phyloP scores from a whole-genome alignment of 108 stramenopile species.

The Cyclotella baltica region DNA sequence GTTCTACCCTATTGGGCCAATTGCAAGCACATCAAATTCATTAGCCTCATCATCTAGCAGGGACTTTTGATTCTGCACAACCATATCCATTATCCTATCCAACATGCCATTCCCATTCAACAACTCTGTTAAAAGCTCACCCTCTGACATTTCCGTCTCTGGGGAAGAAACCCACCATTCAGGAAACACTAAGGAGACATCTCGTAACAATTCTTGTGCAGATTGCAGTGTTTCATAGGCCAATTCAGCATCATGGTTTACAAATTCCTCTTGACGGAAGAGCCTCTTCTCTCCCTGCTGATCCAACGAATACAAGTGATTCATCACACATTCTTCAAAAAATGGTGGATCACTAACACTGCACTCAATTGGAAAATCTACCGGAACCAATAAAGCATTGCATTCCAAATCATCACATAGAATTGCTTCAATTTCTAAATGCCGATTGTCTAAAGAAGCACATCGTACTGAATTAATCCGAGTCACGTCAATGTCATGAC shows the following conservation, averaged over 20 bases:
- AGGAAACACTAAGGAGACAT: not conserved
- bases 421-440: conserved; percentile 37
- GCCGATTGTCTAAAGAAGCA: not conserved
- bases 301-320: not conserved
- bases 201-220: conserved; percentile 1
- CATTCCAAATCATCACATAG: conserved; percentile 34
- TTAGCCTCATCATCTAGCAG: not conserved
- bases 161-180: conserved; percentile 29
- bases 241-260: not conserved
- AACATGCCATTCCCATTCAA: conserved; percentile 29
- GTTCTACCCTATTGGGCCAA: conserved; percentile 34
- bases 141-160: conserved; percentile 10
- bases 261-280: not conserved
- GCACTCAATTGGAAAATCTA: conserved; percentile 28
- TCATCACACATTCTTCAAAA: conserved; percentile 25
- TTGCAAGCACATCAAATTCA: conserved; percentile 9
- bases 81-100: conserved; percentile 12
- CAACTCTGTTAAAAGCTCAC: conserved; percentile 15
- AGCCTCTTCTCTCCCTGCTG: not conserved
- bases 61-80: not conserved
- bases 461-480: conserved; percentile 27
- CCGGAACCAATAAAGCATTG: conserved; percentile 30
- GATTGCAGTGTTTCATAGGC: conserved; percentile 10
- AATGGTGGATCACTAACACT: not conserved
- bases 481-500: conserved; percentile 3